These are phyloP conservation scores for Podaxis carcinomalis DNA, from an alignment of 768 basidiomycete species.

Conservation along the genomic window DNA sequence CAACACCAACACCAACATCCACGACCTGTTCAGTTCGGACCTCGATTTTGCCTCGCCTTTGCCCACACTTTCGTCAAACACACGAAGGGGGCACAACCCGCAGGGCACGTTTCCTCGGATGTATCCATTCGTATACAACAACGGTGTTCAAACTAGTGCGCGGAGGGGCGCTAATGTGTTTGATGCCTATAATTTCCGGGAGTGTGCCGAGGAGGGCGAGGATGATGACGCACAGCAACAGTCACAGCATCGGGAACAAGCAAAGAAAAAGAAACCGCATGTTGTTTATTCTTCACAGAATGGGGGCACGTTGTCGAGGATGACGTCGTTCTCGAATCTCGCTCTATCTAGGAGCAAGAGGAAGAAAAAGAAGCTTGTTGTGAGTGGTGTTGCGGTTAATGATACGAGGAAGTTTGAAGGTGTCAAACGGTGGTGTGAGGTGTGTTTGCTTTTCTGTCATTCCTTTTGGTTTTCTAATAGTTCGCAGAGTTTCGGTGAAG, in stretches of 20 bases:
- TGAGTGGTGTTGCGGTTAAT: slow-evolving; percentile 61
- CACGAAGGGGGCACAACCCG: neutral
- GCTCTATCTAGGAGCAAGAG: slow-evolving; percentile 28
- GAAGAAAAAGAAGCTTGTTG: slow-evolving; percentile 62
- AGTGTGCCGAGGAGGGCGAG: neutral
- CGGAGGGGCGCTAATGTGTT: slow-evolving; percentile 1
- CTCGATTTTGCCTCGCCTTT: neutral
- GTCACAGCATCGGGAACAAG: neutral
- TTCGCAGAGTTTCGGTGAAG: slow-evolving; percentile 66
- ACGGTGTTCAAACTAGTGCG: neutral
- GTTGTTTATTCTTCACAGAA: slow-evolving; percentile 30
- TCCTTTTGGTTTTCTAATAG: neutral
- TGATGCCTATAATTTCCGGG: neutral
- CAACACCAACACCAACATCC: neutral
- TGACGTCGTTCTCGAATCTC: slow-evolving; percentile 18
- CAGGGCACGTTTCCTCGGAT: neutral
- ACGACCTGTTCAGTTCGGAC: neutral
- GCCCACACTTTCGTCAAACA: neutral
- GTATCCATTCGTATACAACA: slow-evolving; percentile 3
- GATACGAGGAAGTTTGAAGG: slow-evolving; percentile 65
- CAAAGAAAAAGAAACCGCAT: slow-evolving; percentile 23
- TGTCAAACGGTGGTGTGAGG: slow-evolving; percentile 74
- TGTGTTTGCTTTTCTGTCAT: slow-evolving; percentile 23
- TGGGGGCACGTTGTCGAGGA: slow-evolving; percentile 21
- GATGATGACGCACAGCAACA: too few relatives aligned